Evolutionary conservation across 2,329 filamentous ascomycete species (phyloP), one percentile per base, ranked within the genome.

Genomic region (Penicillium verrucosum): DNA sequence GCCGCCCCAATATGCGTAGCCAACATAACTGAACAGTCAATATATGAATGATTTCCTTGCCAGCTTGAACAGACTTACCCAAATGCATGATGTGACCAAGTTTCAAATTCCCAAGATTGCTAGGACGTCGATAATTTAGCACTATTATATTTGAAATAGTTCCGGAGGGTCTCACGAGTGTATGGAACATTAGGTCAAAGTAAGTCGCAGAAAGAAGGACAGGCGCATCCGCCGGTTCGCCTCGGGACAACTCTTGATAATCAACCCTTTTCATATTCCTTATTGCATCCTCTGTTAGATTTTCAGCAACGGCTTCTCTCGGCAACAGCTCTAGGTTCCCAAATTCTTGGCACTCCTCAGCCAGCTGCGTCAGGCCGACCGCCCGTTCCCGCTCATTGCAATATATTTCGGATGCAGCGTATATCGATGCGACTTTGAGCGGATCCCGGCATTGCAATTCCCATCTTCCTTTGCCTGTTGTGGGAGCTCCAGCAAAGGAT

Each of bases 1-100:
- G 4, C 55, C 54, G 1, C 66, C 70, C 77, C 77, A 80, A 58
- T 77, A 79, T 1, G 65, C 68, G 52, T 77, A 76, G 0, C 72
- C 67, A 10, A 65, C 49, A 56, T 68, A 70, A 18, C 54, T 61
- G 12, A 11, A 43, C 21, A 12, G 37, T 59, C 36, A 60, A 25
- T 51, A 4, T 27, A 23, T 14, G 14, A 5, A 29, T 23, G 5
- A 30, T 18, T 5, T 34, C 6, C 21, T 27, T 27, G 4, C 5
- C 38, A n/a, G 4, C 12, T 23, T 11, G 8, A 21, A 25, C 18
- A 40, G 12, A 50, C 71, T 51, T 65, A 77, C 75, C 75, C 71
- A 56, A 71, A 76, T 59, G 66, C 63, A 61, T 70, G 66, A 60
- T 76, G 73, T 2, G 67, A 67, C 68, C 73, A 71, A 27, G 58